Evolutionary conservation across 2,329 filamentous ascomycete species (phyloP).

Genomic region (Curvularia lunata): DNA sequence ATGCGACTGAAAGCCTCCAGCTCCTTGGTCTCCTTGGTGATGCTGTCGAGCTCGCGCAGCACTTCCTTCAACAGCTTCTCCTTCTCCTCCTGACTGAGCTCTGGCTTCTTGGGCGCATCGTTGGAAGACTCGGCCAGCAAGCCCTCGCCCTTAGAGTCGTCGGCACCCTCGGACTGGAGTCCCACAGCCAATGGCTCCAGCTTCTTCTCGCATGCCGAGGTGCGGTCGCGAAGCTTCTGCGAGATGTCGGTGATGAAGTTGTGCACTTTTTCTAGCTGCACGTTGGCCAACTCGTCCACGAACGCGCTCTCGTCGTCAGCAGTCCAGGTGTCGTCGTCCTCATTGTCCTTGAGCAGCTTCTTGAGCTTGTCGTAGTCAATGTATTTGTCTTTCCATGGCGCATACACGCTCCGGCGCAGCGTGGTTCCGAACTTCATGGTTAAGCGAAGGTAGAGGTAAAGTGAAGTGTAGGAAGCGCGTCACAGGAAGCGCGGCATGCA

Average conservation of each 20-base stretch:
- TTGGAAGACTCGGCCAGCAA: constrained; percentile 25
- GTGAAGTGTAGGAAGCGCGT: constrained; percentile 4
- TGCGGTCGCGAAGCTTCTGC: constrained; percentile 80
- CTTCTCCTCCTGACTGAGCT: constrained; percentile 50
- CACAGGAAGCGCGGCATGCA: constrained; percentile 16
- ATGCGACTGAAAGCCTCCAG: constrained; percentile 93
- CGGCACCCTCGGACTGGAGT: constrained; percentile 30
- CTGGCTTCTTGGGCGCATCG: constrained; percentile 33
- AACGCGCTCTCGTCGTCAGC: constrained; percentile 93
- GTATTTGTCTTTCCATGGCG: constrained; percentile 91
- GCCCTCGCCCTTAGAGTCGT: constrained; percentile 23
- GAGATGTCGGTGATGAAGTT: constrained; percentile 85
- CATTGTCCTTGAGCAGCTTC: constrained; percentile 76
- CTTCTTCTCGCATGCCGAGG: constrained; percentile 70
- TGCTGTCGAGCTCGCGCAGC: constrained; percentile 79
- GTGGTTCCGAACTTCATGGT: constrained; percentile 95
- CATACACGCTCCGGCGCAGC: constrained; percentile 77
- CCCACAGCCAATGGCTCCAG: constrained; percentile 64
- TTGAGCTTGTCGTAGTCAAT: constrained; percentile 97
- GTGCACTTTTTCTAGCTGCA: constrained; percentile 93
- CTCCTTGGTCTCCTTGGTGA: constrained; percentile 90
- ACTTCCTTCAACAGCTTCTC: constrained; percentile 70
- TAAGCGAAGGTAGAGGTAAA: constrained; percentile 4
- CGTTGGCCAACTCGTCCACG: constrained; percentile 92
- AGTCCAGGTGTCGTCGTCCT: constrained; percentile 75